Evolutionary conservation across 1,284 basidiomycete species (phyloP).

Genomic region (Retiboletus flavoniger): DNA sequence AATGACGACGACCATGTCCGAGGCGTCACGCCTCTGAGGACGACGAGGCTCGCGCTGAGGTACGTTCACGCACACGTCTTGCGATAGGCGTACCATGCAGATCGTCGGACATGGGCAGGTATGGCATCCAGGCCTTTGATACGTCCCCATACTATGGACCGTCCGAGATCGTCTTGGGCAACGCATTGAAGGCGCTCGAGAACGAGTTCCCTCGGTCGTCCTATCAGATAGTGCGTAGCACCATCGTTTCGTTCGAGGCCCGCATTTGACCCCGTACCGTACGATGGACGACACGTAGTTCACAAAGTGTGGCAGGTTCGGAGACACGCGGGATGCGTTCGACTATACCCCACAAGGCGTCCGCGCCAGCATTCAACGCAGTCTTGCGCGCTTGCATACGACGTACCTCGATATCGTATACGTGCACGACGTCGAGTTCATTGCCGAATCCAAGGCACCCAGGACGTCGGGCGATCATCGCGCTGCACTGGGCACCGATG

Average conservation of each 20-base stretch:
- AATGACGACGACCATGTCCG: slow-evolving; percentile 62
- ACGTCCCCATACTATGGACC: slow-evolving; percentile 88
- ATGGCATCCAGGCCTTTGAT: slow-evolving; percentile 90
- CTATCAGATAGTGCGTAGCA: slow-evolving; percentile 71
- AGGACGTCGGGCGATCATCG: slow-evolving; percentile 54
- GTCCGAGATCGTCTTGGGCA: slow-evolving; percentile 87
- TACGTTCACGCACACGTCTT: slow-evolving; percentile 32
- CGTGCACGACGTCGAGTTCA: slow-evolving; percentile 92
- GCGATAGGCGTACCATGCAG: neutral
- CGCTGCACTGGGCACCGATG: slow-evolving; percentile 52
- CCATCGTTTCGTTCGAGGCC: neutral
- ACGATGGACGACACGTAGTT: too few species aligned
- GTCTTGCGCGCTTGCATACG: slow-evolving; percentile 75
- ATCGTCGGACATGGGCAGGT: slow-evolving; percentile 46
- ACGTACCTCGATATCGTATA: slow-evolving; percentile 85
- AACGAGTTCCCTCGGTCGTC: slow-evolving; percentile 76
- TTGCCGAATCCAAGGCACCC: slow-evolving; percentile 58
- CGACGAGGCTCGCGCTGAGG: slow-evolving; percentile 80
- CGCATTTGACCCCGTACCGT: neutral
- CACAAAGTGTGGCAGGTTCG: slow-evolving; percentile 94
- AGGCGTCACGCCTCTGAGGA: slow-evolving; percentile 62
- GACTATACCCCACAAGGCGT: slow-evolving; percentile 79
- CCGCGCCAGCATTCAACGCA: slow-evolving; percentile 67
- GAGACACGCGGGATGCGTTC: slow-evolving; percentile 58
- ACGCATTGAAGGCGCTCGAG: slow-evolving; percentile 61